A percentile compares a stretch with the other conserved stretches of the same genome.
phyloP scores from a whole-genome alignment of 106 monocot genomes.

The Allium sativum region DNA sequence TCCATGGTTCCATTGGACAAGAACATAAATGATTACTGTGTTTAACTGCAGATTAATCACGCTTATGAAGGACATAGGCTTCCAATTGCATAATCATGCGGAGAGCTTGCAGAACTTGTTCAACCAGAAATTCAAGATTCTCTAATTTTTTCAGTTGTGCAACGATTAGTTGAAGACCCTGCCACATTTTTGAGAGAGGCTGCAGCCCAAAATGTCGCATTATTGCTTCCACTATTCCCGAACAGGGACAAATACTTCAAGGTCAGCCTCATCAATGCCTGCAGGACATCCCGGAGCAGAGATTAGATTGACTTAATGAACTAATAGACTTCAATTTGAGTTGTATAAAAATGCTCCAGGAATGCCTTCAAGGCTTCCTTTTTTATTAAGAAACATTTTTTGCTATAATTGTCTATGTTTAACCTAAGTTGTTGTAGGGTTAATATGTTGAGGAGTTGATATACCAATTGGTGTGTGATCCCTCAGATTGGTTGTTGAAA shows the following conservation, averaged over 20 bases:
- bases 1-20: background rate
- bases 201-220: constrained; percentile 85
- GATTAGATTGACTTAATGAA: no score
- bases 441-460: constrained; percentile 90
- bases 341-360: constrained; percentile 59
- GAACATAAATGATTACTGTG: constrained; percentile 1
- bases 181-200: constrained; percentile 89
- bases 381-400: constrained; percentile 17
- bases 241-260: constrained; percentile 98
- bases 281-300: constrained; percentile 85
- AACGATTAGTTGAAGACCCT: constrained; percentile 89
- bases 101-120: constrained; percentile 88
- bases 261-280: constrained; percentile 93
- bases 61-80: constrained; percentile 85
- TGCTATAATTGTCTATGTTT: background rate
- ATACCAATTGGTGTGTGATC: constrained; percentile 89
- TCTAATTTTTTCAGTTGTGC: constrained; percentile 87
- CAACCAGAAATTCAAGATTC: constrained; percentile 95
- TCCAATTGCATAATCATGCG: constrained; percentile 96
- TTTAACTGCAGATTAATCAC: constrained; percentile 72
- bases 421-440: constrained; percentile 15
- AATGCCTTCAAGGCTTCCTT: constrained; percentile 32
- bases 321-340: constrained; percentile 86
- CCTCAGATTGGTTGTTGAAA: constrained; percentile 81
- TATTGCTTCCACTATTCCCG: constrained; percentile 92